Conservation (phyloP, 2,329 filamentous ascomycete genomes). For the Graphiopsis chlorocephala region DNA sequence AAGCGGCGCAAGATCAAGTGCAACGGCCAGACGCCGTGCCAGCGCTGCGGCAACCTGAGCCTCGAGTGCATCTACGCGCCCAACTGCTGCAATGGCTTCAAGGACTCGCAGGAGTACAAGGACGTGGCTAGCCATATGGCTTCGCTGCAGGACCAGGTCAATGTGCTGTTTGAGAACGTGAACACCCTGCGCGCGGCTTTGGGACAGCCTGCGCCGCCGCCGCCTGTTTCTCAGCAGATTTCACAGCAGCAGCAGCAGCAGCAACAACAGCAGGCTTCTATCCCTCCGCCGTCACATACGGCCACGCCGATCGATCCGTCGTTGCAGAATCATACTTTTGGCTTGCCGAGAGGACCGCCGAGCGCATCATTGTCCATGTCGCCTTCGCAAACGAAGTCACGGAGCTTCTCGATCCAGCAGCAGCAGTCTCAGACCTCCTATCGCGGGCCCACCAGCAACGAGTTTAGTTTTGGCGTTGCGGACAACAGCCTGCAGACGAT, state of each 20-base stretch:
- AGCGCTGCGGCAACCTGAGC: constrained; percentile 62
- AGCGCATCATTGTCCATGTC: constrained; percentile 29
- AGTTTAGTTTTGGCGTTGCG: constrained; percentile 82
- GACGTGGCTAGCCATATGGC: constrained; percentile 72
- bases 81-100: constrained; percentile 77
- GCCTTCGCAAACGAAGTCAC: constrained; percentile 32
- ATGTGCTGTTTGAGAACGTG: constrained; percentile 70
- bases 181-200: constrained; percentile 60
- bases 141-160: constrained; percentile 79
- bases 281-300: constrained; percentile 17
- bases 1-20: constrained; percentile 67
- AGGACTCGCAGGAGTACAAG: constrained; percentile 89
- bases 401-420: constrained; percentile 37
- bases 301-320: constrained; percentile 36
- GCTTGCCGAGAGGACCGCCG: constrained; percentile 22
- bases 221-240: constrained; percentile 16
- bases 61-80: constrained; percentile 65
- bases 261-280: constrained; percentile 2
- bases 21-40: constrained; percentile 64
- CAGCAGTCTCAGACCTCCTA: constrained; percentile 59
- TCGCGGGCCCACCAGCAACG: constrained; percentile 79
- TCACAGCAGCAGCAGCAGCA: constrained; percentile 9
- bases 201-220: constrained; percentile 31
- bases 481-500: constrained; percentile 85
- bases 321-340: constrained; percentile 25